Evolutionary conservation across 257 asterid species (phyloP), one percentile per base, ranked within the genome.

Genomic region (Scutellaria minor): DNA sequence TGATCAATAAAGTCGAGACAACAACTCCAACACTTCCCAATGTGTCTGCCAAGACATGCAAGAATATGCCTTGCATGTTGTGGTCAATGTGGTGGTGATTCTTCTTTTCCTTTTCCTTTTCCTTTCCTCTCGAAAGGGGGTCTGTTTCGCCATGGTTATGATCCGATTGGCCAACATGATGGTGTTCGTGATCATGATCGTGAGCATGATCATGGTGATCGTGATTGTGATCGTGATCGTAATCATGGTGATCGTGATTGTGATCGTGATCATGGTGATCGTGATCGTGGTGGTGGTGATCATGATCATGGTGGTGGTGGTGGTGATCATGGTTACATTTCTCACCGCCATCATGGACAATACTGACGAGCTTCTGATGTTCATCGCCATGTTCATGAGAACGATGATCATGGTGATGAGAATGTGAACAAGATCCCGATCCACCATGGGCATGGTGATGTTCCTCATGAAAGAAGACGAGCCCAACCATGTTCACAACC

Each of bases 361-460:
- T 70, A 46, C 81, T 45, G 13, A 75, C 35, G 41, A 46, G 44
- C 12, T 82, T 85, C 9, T 69, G 73, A 20, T 68, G 81, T 24
- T 71, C 65, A 1, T 76, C 68, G 50, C 67, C 75, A 72, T 72
- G 77, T 46, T 68, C 84, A 50, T 84, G 88, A 50, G 71, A 54
- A 74, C 76, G 75, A 73, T 76, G 83, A 45, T 55, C 41, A 46
- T 72, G 81, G 70, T 85, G 83, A 68, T 91, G 95, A 6, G 91
- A 84, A 72, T 89, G 96, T 0, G 91, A 79, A 68, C 96, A 89
- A 47, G 92, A 42, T 56, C 86, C 90, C 24, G 97, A 87, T 64
- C 97, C 96, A 65, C 98, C 99, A 83, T 95, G 99, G 39, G 98
- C 97, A 48, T 86, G 97, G 81, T 95, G 99, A 80, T 95, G 99